A percentile compares a stretch with the other conserved stretches of the same genome.
phyloP scores from a whole-genome alignment of 371 early-diverging fungal genomes.

The Lichtheimia ornata region DNA sequence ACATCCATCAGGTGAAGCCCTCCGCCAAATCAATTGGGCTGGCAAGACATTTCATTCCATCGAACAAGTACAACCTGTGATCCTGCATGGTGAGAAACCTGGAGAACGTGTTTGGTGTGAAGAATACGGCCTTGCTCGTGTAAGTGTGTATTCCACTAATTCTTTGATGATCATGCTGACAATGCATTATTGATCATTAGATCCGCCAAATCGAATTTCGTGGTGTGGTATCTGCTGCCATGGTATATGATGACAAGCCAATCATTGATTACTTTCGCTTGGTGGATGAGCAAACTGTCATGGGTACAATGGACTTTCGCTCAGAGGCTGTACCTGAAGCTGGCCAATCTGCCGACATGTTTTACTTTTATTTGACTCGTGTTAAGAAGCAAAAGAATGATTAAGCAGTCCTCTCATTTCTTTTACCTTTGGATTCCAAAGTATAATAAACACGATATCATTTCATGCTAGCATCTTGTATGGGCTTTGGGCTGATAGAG shows the following conservation, averaged over 20 bases:
- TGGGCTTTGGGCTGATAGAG: too few species aligned
- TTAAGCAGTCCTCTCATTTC: too few species aligned
- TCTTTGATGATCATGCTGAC: background rate
- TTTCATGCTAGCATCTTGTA: too few species aligned
- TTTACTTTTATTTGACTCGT: conserved; percentile 14
- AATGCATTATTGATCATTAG: background rate
- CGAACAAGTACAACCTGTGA: conserved; percentile 8
- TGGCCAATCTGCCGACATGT: background rate
- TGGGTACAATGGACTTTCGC: conserved; percentile 11
- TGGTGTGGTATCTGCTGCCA: conserved; percentile 10
- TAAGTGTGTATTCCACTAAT: background rate
- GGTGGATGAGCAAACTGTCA: conserved; percentile 5
- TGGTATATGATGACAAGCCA: conserved; percentile 12
- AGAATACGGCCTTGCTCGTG: conserved; percentile 7
- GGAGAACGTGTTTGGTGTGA: conserved; percentile 7
- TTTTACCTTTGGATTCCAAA: too few species aligned
- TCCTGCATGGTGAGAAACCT: conserved; percentile 4
- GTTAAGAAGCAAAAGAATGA: background rate
- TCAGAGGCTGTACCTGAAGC: background rate
- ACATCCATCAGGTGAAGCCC: background rate
- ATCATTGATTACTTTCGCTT: conserved; percentile 11
- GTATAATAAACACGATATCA: too few species aligned
- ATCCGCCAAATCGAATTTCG: conserved; percentile 12
- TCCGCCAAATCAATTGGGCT: conserved; percentile 9
- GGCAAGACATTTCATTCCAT: conserved; percentile 9